phyloP scores from a whole-genome alignment of 2,329 filamentous ascomycete species.

The Sclerotinia minor region DNA sequence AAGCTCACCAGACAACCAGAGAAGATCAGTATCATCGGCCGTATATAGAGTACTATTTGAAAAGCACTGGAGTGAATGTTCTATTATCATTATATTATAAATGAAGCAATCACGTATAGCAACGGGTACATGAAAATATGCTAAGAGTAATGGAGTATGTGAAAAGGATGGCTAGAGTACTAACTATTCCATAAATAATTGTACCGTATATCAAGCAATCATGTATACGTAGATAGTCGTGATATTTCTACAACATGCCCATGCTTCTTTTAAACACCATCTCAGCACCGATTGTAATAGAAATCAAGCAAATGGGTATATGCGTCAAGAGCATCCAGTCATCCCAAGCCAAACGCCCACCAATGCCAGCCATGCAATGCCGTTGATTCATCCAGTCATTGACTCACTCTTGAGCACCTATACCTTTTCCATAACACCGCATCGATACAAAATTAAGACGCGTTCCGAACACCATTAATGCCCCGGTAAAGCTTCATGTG shows the following conservation, averaged over 20 bases:
- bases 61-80: no score
- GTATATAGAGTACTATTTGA: no score
- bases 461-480: conserved; percentile 1
- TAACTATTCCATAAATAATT: background rate
- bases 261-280: background rate
- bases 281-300: background rate
- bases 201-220: background rate
- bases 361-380: conserved; percentile 20
- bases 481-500: conserved; percentile 33
- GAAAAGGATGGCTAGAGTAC: background rate
- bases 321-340: conserved; percentile 24
- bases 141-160: background rate
- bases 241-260: conserved; percentile 2
- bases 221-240: no score
- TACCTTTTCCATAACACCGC: conserved; percentile 5
- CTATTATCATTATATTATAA: background rate
- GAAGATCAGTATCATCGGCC: background rate
- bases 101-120: background rate
- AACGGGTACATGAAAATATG: background rate
- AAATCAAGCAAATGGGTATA: conserved; percentile 34
- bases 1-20: background rate
- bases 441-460: background rate
- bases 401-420: background rate
- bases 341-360: conserved; percentile 24
- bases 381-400: background rate